phyloP scores from a whole-genome alignment of 169 alveolate species.

The Eimeria falciformis region DNA sequence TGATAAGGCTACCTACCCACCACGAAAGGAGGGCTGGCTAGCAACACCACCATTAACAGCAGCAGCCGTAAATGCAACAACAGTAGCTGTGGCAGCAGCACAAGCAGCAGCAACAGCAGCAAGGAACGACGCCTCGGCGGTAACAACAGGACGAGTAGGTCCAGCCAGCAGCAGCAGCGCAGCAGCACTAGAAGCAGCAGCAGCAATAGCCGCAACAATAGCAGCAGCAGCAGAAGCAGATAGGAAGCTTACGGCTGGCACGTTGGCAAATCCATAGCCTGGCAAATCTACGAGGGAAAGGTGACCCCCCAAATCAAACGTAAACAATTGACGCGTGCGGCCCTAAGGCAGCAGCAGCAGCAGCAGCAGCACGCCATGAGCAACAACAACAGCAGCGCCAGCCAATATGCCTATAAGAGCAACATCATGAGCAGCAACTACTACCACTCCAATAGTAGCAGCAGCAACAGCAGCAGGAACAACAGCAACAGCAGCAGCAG shows the following conservation, averaged over 20 bases:
- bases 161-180: neutral
- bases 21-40: neutral
- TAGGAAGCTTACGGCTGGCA: conserved; percentile 2
- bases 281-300: conserved; percentile 90
- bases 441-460: no score
- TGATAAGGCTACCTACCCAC: neutral
- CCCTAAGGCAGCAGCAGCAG: conserved; percentile 83
- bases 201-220: conserved; percentile 71
- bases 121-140: neutral
- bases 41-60: neutral
- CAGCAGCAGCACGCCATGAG: conserved; percentile 20
- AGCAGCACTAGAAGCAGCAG: conserved; percentile 68
- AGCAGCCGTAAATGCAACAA: neutral
- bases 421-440: conserved; percentile 31
- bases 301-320: conserved; percentile 86
- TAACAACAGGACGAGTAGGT: neutral
- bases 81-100: conserved; percentile 74
- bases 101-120: neutral
- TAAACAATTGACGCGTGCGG: conserved; percentile 89
- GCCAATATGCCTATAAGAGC: neutral
- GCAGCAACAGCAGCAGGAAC: neutral
- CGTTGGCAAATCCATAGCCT: conserved; percentile 92
- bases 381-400: neutral
- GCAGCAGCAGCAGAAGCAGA: neutral
- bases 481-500: conserved; percentile 32